phyloP scores from a whole-genome alignment of 2,329 filamentous ascomycete genomes.

The Aquanectria penicillioides region DNA sequence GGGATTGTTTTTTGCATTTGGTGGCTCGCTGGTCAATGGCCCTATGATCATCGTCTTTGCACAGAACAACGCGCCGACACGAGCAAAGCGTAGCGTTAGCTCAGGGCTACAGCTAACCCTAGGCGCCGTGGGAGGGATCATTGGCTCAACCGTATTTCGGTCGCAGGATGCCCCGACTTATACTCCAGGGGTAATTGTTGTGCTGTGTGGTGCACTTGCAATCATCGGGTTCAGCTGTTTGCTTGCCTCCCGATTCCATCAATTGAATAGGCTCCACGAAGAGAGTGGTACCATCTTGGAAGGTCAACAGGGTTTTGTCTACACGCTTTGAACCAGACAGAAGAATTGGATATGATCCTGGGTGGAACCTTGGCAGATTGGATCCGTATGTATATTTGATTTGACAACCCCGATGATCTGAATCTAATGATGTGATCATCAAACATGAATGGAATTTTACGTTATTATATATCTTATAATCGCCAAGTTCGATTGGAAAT shows the following conservation, averaged over 20 bases:
- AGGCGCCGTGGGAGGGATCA: constrained; percentile 6
- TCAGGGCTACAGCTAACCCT: background rate
- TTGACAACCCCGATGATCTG: too few species aligned
- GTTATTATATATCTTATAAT: too few species aligned
- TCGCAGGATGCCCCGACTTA: constrained; percentile 5
- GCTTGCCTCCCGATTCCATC: background rate
- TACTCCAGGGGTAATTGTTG: background rate
- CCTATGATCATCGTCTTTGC: constrained; percentile 15
- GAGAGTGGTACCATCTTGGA: background rate
- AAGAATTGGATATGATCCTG: too few species aligned
- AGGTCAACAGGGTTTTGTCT: background rate
- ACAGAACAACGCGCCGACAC: constrained; percentile 3
- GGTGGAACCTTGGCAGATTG: too few species aligned
- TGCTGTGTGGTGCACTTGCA: background rate
- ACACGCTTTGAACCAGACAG: constrained; percentile 1
- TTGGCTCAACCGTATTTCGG: constrained; percentile 4
- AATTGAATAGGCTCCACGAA: background rate
- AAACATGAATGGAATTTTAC: too few species aligned
- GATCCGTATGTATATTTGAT: too few species aligned
- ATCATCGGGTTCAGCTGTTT: background rate
- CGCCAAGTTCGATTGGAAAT: too few species aligned
- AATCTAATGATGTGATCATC: too few species aligned
- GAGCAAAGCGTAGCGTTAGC: constrained; percentile 3
- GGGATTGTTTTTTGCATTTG: background rate
- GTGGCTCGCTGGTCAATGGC: background rate